Evolutionary conservation across 176 grass and related monocot species (phyloP), one percentile per base, ranked within the genome.

Genomic region (Luzula sylvatica): DNA sequence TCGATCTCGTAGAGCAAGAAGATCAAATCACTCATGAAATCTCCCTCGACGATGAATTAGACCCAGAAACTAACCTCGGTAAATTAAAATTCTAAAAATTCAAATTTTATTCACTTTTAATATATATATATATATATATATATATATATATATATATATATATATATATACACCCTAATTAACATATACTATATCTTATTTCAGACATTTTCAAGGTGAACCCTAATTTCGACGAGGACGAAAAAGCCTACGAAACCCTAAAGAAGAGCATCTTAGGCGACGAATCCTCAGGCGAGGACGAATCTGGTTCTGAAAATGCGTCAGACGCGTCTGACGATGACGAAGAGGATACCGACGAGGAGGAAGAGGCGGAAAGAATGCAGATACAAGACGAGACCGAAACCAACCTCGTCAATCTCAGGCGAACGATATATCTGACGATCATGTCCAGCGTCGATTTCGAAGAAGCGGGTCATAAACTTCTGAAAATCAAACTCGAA

Each of bases 191-290:
- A n/a, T n/a, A n/a, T n/a, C n/a, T n/a, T n/a, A n/a, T n/a, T 32
- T 32, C 80, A 85, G 90, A 98, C 86, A 75, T 98, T 75, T 98
- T 90, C 72, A 77, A 69, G 57, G 60, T 66, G 68, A 98, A 87
- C 50, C 78, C 56, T 1, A 88, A 87, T 69, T 98, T 87, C 3
- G 8, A 61, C 56, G 86, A 98, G 49, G 92, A 98, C 39, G 92
- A 98, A 52, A 98, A 98, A 52, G 81, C 81, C 0, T 98, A 98
- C 52, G 92, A 98, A 46, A 74, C 79, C 42, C 52, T 98, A 39
- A 98, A 98, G 53, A 80, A 53, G 56, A 83, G 55, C 50, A 98
- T 98, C 44, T 72, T 98, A 15, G 81, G 81, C n/a, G n/a, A n/a
- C n/a, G n/a, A n/a, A n/a, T n/a, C n/a, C n/a, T n/a, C n/a, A n/a